phyloP scores from a whole-genome alignment of 495 filamentous ascomycete species.

The Ascodesmis nigricans region DNA sequence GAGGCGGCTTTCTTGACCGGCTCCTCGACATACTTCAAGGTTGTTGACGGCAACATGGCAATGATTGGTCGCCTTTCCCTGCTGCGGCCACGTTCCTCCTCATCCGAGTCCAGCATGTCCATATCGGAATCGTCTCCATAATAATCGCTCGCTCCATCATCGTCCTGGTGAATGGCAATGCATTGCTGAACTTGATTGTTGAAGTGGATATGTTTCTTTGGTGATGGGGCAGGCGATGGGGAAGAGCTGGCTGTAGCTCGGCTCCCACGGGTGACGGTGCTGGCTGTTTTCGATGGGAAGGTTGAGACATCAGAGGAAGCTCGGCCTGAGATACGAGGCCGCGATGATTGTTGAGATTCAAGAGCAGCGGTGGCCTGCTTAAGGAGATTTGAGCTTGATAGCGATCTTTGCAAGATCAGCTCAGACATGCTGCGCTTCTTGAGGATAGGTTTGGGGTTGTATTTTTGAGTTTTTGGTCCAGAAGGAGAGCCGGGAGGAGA shows the following conservation, averaged over 20 bases:
- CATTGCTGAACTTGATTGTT: conserved; percentile 90
- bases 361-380: conserved; percentile 86
- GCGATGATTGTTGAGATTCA: conserved; percentile 59
- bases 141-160: conserved; percentile 46
- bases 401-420: conserved; percentile 72
- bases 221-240: conserved; percentile 24
- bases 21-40: conserved; percentile 66
- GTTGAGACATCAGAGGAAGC: conserved; percentile 35
- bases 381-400: conserved; percentile 75
- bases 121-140: conserved; percentile 32
- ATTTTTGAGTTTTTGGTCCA: conserved; percentile 19
- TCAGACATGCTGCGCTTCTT: conserved; percentile 96
- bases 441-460: conserved; percentile 61
- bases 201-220: conserved; percentile 74
- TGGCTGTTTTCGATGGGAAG: conserved; percentile 31
- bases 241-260: conserved; percentile 35
- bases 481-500: conserved; percentile 28
- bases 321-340: conserved; percentile 12
- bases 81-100: conserved; percentile 57
- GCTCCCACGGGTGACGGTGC: conserved; percentile 34
- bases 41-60: conserved; percentile 78
- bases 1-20: conserved; percentile 44
- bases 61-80: conserved; percentile 55
- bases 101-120: conserved; percentile 30
- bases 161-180: conserved; percentile 75